Conservation (phyloP, 2,329 filamentous ascomycete species). For the Claviceps pusilla region DNA sequence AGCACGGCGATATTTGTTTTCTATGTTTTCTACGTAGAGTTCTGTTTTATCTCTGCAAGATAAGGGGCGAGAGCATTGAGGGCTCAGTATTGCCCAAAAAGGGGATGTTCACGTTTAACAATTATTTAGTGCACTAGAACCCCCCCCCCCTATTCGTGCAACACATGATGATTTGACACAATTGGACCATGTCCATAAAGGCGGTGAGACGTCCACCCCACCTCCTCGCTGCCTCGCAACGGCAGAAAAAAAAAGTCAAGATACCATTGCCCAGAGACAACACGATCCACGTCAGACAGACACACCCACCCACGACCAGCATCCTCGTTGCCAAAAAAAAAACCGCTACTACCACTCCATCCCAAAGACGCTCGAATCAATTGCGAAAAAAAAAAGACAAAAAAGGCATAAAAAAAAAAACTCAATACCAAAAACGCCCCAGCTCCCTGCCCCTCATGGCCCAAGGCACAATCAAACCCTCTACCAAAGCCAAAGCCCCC, state of each 20-base stretch:
- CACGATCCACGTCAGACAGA: no score
- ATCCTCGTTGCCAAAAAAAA: background rate
- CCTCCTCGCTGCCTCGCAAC: background rate
- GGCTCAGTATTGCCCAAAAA: no score
- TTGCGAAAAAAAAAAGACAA: background rate
- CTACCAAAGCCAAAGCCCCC: constrained; percentile 24
- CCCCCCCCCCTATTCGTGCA: background rate
- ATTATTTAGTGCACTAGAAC: no score
- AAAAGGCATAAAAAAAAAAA: background rate
- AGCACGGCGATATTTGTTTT: no score
- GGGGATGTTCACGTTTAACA: no score
- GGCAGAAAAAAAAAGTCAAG: background rate
- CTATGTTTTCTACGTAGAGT: no score
- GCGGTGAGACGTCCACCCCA: background rate
- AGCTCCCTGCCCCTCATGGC: constrained; percentile 25
- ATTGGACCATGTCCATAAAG: background rate
- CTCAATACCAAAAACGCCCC: no score
- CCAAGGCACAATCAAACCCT: constrained; percentile 38
- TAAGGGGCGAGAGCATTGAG: no score
- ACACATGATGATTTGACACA: background rate
- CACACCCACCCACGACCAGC: no score
- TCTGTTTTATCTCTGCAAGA: no score
- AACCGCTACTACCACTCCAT: background rate
- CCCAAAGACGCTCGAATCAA: background rate
- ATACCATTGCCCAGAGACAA: background rate